Evolutionary conservation across 2,329 filamentous ascomycete species (phyloP), one percentile per base, ranked within the genome.

Genomic region (Rugonectria rugulosa): DNA sequence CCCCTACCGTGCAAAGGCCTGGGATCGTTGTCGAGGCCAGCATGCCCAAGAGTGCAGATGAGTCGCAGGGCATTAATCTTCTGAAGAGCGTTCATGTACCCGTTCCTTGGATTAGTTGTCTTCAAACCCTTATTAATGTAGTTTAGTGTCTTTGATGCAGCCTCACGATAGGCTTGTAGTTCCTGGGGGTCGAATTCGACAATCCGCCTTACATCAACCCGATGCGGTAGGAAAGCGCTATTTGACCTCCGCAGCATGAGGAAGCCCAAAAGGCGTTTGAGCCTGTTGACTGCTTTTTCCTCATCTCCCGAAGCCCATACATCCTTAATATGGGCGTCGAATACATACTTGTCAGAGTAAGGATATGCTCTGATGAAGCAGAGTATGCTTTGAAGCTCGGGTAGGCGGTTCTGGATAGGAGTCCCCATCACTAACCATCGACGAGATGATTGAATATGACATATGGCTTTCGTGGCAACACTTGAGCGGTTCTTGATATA

Each of bases 51-150:
- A 15, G 32, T 29, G 15, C 42, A 45, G 6, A 45, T 45, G 4
- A 45, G 27, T 45, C 42, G 32, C 3, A 45, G 42, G 15, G 42
- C 27, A 23, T 45, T 45, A 20, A 34, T 45, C 12, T 45, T 45
- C 26, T 45, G 27, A 15, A 34, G 42, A 2, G 42, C 42, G 23
- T 34, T 45, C 6, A 5, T 45, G 27, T 45, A 45, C 17, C 27
- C 27, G n/a, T 45, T 19, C 27, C 34, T 17, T 5, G 42, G 27
- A 17, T 32, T 45, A 11, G 27, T 2, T 11, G 42, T 32, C 27
- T 2, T 7, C 17, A 45, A 19, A 19, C 19, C 42, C 14, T 45
- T 29, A 15, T 45, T 20, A 14, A 45, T 15, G 15, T 12, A 23
- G 21, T 34, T 14, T 17, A 45, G 21, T 10, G 42, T 29, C 34